Base-by-base conservation (phyloP, 306 rosid genomes). In the Fagus crenata region DNA sequence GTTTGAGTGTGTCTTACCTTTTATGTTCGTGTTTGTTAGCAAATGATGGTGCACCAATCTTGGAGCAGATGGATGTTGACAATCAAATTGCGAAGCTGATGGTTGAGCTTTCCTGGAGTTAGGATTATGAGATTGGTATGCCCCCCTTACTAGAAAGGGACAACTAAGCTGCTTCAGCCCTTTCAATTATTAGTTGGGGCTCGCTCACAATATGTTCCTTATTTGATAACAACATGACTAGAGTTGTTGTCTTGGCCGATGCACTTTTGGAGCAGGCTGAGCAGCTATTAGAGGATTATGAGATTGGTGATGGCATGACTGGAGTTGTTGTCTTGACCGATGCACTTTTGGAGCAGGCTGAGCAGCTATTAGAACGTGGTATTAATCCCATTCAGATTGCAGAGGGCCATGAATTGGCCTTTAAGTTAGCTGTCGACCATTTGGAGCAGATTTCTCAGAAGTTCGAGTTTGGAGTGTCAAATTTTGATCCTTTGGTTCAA, bases 261-360 rank as follows among this genome's bases (percentile, higher is more conserved):
- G 28, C 28, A 22, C 28, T 22, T 22, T 22, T 22, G 28, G 28
- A 22, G 28, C 28, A 22, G 28, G 28, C 28, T 22, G 28, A 22
- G 28, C 28, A 22, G 28, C 28, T 22, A 22, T 22, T 22, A 22
- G 28, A 95, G 88, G 99, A 95, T 75, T 95, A 95, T 74, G 99
- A 92, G 69, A 95, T 95, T 36, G 99, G 99, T 22, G 99, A 95
- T 76, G 99, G 99, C 46, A 95, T 97, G 49, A 95, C 99, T 28
- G 99, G 99, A 1, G 99, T 95, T 61, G 97, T 95, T 80, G 99
- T 95, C 46, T 15, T 95, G 90, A 97, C 99, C 54, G 97, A 97
- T 49, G 85, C 97, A 31, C 92, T 95, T 67, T 86, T 95, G 28
- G 99, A 95, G 82, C 95, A 95, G 67, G 99, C 99, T 13, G 97